Evolutionary conservation across 176 grass and related monocot genomes (phyloP).

Genomic region (Tuctoria greenei): DNA sequence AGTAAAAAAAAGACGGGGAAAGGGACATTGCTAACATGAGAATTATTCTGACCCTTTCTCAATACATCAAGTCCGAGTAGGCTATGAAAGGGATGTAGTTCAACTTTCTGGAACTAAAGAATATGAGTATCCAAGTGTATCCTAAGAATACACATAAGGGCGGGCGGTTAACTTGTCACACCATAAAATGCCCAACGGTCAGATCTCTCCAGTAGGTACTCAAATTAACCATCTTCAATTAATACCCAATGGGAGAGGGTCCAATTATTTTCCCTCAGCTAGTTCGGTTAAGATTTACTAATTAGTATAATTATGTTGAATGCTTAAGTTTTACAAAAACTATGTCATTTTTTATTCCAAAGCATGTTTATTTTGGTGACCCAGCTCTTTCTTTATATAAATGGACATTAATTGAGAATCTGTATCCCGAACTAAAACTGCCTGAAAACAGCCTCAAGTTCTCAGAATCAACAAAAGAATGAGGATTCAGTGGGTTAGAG

Average conservation of each 20-base stretch:
- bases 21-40: not conserved
- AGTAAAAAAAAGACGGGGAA: not conserved
- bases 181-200: not conserved
- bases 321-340: not conserved
- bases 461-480: not conserved
- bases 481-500: not conserved
- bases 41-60: not conserved
- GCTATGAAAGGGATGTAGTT: not conserved
- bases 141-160: not conserved
- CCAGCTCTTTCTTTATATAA: not conserved
- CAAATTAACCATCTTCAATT: not conserved
- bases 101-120: not conserved
- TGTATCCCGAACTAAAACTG: not conserved
- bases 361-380: constrained; percentile 8
- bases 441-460: not conserved
- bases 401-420: not conserved
- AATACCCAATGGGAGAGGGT: not conserved
- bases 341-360: not conserved
- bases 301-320: too few species aligned
- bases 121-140: not conserved
- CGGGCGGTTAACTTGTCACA: not conserved
- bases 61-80: not conserved
- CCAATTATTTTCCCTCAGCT: not conserved
- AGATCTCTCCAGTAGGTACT: not conserved
- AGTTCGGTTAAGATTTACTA: constrained; percentile 18